Evolutionary conservation across 1,284 basidiomycete species (phyloP), one percentile per base, ranked within the genome.

Genomic region (Xerocomus minutiporus): DNA sequence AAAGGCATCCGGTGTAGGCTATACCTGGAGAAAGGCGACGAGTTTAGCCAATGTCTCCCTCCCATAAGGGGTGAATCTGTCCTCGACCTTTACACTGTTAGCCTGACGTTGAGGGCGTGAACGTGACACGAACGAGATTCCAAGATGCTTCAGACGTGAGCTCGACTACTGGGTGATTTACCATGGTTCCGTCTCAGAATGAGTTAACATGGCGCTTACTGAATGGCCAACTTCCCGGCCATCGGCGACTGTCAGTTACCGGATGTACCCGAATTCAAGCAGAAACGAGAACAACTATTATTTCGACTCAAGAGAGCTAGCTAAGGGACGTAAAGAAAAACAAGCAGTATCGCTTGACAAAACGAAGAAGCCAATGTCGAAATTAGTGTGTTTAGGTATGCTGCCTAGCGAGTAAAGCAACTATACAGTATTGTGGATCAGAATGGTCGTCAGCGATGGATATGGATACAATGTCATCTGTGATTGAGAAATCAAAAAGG

Each of bases 41-140:
- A 98, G 80, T 64, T 88, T 93, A 48, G 82, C 77, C 44, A 98
- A 78, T 5, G 84, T 88, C 61, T 93, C 85, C 73, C 93, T 95
- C 36, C 86, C 96, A 62, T 81, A 91, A 11, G 86, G 81, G 6
- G 91, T 91, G 79, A 98, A 89, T 73, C 91, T 92, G 77, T 92
- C 88, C 74, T 94, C 90, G 52, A 95, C 76, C 92, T 95, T 40
- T 15, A 42, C 40, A 40, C 15, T 46, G 46, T 59, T 36, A 48
- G 55, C 17, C 25, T 17, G 48, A 15, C 25, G n/a, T 45, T 42
- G 50, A n/a, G n/a, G 15, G 17, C 28, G 25, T 39, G 32, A 49
- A n/a, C 5, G 38, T 32, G 32, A 41, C 29, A 65, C 75, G 46
- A 59, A 91, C 89, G 77, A 92, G 79, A 50, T 86, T 82, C 90